Evolutionary conservation across 768 basidiomycete species (phyloP), one percentile per base, ranked within the genome.

Genomic region (Cystobasidiopsis lactophilus): DNA sequence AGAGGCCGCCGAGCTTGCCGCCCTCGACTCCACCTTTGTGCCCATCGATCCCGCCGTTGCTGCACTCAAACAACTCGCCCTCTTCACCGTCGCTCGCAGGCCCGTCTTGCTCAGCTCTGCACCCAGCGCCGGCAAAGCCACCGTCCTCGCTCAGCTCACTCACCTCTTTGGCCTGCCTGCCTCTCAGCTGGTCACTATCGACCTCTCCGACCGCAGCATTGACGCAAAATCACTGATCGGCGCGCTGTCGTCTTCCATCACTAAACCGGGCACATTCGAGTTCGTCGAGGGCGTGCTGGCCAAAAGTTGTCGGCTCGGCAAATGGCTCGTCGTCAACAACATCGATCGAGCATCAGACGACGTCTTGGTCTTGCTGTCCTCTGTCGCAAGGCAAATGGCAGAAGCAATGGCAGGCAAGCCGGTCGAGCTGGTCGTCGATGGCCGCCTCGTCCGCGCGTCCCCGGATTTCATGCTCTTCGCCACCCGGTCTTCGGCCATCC

Each of bases 281-380:
- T 98, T 89, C 84, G 84, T 81, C 67, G 88, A 95, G 57, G 93
- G 93, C 5, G 79, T 88, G 0, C 71, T 98, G 33, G 78, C 89
- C 10, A 80, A 82, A 37, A 80, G 89, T 0, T 79, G 96, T 74
- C 73, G 77, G 39, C 79, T 84, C 61, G 93, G 93, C 2, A 76
- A 77, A 63, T 95, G 89, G 89, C 71, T 96, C 2, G 77, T 96
- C 10, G 74, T 98, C 43, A 79, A 93, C 63, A 85, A 95, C 63
- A 76, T 95, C 39, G 93, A 98, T 66, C 75, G 79, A 44, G 91
- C 80, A 18, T 84, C 83, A 57, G 78, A 71, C 55, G 93, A 98
- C 62, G 80, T 96, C 2, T 74, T 96, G 3, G 84, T 83, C 0
- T 74, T 84, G 46, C 71, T 96, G 13, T 18, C 14, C 30, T 46